Percentiles rank a stretch among this genome's conserved stretches.
Evolutionary conservation across 805 yeast genomes (phyloP).

Genomic region (Yamadazyma takamatsuzukensis): DNA sequence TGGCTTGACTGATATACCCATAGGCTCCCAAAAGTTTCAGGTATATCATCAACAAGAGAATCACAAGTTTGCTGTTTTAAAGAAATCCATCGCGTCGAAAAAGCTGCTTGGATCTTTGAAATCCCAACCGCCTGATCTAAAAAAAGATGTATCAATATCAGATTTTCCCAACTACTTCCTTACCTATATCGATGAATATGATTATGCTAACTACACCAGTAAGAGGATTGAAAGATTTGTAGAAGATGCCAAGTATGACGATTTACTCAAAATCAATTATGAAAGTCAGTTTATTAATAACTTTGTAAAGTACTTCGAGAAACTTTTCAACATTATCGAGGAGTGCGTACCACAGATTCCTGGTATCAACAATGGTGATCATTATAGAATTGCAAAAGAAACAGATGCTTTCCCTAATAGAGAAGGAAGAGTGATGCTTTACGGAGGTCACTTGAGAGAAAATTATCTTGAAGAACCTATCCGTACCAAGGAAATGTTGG

Average conservation of each 20-base stretch:
- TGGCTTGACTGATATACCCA: not conserved
- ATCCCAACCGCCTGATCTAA: not conserved
- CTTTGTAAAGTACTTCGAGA: slow-evolving; percentile 16
- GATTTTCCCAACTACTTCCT: slow-evolving; percentile 2
- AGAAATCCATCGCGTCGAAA: slow-evolving; percentile 1
- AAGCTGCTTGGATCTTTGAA: no score
- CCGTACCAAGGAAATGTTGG: slow-evolving; percentile 23
- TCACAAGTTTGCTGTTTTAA: slow-evolving; percentile 8
- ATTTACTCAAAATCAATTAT: slow-evolving; percentile 6
- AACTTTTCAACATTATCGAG: slow-evolving; percentile 16
- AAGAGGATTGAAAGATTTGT: not conserved
- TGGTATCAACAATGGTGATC: slow-evolving; percentile 23
- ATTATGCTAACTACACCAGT: slow-evolving; percentile 8
- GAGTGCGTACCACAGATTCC: slow-evolving; percentile 19
- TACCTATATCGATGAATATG: slow-evolving; percentile 8
- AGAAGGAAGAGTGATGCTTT: slow-evolving; percentile 25
- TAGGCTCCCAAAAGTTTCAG: slow-evolving; percentile 1
- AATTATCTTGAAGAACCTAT: slow-evolving; percentile 25
- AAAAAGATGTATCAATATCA: not conserved
- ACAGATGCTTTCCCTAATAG: slow-evolving; percentile 16
- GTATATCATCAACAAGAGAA: slow-evolving; percentile 10
- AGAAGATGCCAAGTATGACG: slow-evolving; percentile 2
- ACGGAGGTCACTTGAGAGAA: slow-evolving; percentile 35
- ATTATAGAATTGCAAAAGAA: slow-evolving; percentile 18
- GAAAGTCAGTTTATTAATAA: slow-evolving; percentile 6